Evolutionary conservation across 2,329 filamentous ascomycete species (phyloP), one percentile per base, ranked within the genome.

Genomic region (Alternaria arborescens): DNA sequence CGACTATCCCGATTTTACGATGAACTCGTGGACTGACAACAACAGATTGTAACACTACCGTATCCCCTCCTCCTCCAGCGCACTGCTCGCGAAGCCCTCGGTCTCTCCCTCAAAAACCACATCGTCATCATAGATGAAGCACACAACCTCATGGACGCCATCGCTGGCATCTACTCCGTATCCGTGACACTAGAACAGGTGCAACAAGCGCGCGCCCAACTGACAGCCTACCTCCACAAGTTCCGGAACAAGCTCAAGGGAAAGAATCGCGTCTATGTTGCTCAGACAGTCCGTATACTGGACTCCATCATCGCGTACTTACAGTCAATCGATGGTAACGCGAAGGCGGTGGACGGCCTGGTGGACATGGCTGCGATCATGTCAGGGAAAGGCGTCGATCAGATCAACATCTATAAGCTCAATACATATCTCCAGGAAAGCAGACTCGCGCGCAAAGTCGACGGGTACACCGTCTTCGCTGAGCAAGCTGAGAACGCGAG

Each of bases 61-160:
- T 99, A 99, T 74, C 94, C 94, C 1, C 80, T 99, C 7, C 84
- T 99, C 0, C 82, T 99, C 3, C 95, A 98, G 72, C 91, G 89
- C 70, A 91, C 89, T 4, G 94, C 95, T 0, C 85, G 95, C 50
- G 94, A 98, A 62, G 93, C 95, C 0, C 84, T 99, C 0, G 90
- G 91, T 0, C 88, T 99, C 43, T 94, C 91, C 24, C 80, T 99
- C 8, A 93, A 96, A 70, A 88, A 89, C 5, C 95, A 97, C 72
- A 84, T 99, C 0, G 89, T 99, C n/a, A 91, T 99, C 26, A 92
- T 99, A 48, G 95, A 99, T 69, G 95, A 99, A 81, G 95, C 95
- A 0, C 95, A 99, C 76, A 99, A 99, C 73, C 87, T 99, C 53
- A 97, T 97, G 90, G 94, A 97, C 76, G 93, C 94, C 0, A 92